Conservation (phyloP, 306 rosid species). For the Sesbania bispinosa region DNA sequence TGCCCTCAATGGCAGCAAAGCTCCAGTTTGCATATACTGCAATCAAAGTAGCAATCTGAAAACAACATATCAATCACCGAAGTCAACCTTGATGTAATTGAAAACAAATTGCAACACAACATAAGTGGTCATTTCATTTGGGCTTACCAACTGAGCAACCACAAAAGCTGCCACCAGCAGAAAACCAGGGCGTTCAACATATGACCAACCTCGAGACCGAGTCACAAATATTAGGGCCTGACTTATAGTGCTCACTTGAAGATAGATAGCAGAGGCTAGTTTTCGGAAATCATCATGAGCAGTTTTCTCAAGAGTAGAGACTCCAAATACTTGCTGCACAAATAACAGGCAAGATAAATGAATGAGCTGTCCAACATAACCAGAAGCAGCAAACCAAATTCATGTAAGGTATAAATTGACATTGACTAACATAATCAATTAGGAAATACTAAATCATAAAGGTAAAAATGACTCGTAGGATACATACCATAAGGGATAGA, state of each 20-base stretch:
- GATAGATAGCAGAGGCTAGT: conserved; percentile 86
- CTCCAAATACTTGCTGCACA: conserved; percentile 71
- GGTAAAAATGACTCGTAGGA: background rate
- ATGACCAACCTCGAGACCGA: conserved; percentile 89
- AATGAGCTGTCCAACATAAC: background rate
- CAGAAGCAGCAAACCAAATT: conserved; percentile 6
- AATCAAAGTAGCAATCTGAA: conserved; percentile 82
- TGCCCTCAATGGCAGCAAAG: conserved; percentile 87
- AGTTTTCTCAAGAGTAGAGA: conserved; percentile 67
- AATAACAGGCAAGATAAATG: conserved; percentile 13
- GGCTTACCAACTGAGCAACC: conserved; percentile 79
- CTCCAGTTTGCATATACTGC: conserved; percentile 87
- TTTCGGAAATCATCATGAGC: conserved; percentile 74
- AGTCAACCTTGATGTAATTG: background rate
- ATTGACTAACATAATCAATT: background rate
- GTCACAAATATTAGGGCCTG: conserved; percentile 93
- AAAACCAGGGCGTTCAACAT: conserved; percentile 77
- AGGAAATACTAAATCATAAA: background rate
- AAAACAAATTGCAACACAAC: background rate
- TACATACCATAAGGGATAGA: background rate
- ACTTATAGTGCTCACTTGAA: conserved; percentile 90
- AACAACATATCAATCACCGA: conserved; percentile 5
- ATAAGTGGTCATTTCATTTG: background rate
- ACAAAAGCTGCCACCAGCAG: conserved; percentile 62
- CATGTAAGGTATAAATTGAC: background rate